Percentiles rank a stretch among this genome's conserved stretches.
Evolutionary conservation across 352 stramenopile species (phyloP).

Genomic region (Phytophthora parvispora): DNA sequence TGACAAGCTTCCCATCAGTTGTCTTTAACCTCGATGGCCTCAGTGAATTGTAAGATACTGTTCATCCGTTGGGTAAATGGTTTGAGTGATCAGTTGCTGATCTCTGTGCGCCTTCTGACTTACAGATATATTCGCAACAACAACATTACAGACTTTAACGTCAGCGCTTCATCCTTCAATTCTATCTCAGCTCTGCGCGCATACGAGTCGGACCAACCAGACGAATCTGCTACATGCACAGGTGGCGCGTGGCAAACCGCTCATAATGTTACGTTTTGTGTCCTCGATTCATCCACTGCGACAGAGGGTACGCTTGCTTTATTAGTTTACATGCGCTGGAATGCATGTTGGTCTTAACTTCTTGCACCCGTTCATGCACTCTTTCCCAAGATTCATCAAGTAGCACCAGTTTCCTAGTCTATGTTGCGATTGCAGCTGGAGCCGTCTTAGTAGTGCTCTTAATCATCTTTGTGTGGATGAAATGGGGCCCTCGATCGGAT

Average conservation of each 20-base stretch:
- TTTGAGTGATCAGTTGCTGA: neutral
- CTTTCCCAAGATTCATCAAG: slow-evolving; percentile 14
- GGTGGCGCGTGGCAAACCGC: slow-evolving; percentile 32
- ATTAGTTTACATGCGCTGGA: neutral
- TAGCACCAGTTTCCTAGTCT: slow-evolving; percentile 22
- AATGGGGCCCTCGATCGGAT: slow-evolving; percentile 9
- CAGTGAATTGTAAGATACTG: slow-evolving; percentile 27
- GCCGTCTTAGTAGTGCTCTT: slow-evolving; percentile 20
- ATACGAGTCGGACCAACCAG: slow-evolving; percentile 38
- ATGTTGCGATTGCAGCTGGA: slow-evolving; percentile 22
- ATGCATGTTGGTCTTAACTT: no score
- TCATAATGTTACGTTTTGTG: slow-evolving; percentile 42
- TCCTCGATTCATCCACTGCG: slow-evolving; percentile 18
- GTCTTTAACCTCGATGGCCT: slow-evolving; percentile 44
- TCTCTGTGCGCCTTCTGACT: neutral
- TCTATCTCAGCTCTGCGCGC: slow-evolving; percentile 20
- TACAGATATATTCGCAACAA: slow-evolving; percentile 47
- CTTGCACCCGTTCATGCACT: neutral
- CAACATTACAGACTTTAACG: slow-evolving; percentile 47
- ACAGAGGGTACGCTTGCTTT: slow-evolving; percentile 9
- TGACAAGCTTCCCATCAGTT: slow-evolving; percentile 34
- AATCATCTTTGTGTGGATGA: slow-evolving; percentile 35
- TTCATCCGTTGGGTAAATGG: neutral
- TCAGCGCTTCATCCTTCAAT: slow-evolving; percentile 20
- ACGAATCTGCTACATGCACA: slow-evolving; percentile 21